Evolutionary conservation across 305 asterid genomes (phyloP).

Genomic region (Ruellia speciosa): DNA sequence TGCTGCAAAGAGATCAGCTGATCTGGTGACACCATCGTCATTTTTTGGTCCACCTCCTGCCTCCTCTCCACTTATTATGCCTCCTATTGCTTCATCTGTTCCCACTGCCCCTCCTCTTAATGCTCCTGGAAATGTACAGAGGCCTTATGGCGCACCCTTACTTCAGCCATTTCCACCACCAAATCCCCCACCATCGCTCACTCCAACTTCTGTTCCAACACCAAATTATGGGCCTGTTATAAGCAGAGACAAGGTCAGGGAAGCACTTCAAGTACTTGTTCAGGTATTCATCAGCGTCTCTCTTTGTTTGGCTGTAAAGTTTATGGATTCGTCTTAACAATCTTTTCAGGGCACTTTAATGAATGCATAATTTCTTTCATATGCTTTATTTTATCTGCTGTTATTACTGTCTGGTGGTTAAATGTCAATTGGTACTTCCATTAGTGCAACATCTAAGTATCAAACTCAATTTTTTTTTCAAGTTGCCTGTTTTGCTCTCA

Average conservation of each 20-base stretch:
- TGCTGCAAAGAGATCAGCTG: constrained; percentile 31
- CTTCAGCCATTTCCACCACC: constrained; percentile 86
- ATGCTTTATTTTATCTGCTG: no score
- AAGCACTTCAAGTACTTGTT: constrained; percentile 60
- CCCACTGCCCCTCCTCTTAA: constrained; percentile 58
- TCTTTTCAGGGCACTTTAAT: no score
- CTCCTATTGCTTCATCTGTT: constrained; percentile 44
- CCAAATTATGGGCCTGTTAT: constrained; percentile 37
- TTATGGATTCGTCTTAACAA: no score
- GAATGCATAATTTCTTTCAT: no score
- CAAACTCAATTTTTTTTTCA: no score
- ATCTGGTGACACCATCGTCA: constrained; percentile 68
- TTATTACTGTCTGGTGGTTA: no score
- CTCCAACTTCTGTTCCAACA: constrained; percentile 43
- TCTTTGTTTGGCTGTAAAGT: constrained; percentile 4
- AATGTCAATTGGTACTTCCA: no score
- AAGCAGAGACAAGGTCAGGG: constrained; percentile 57
- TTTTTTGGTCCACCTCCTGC: constrained; percentile 47
- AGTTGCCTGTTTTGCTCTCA: no score
- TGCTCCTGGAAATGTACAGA: constrained; percentile 42
- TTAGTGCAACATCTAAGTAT: no score
- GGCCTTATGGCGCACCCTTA: constrained; percentile 61
- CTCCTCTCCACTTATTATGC: constrained; percentile 37
- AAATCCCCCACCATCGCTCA: constrained; percentile 65
- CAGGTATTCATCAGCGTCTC: constrained; percentile 41